Percentiles rank a stretch among this genome's conserved stretches.
phyloP scores from a whole-genome alignment of 148 eudicot species.

The Cornus suecica region DNA sequence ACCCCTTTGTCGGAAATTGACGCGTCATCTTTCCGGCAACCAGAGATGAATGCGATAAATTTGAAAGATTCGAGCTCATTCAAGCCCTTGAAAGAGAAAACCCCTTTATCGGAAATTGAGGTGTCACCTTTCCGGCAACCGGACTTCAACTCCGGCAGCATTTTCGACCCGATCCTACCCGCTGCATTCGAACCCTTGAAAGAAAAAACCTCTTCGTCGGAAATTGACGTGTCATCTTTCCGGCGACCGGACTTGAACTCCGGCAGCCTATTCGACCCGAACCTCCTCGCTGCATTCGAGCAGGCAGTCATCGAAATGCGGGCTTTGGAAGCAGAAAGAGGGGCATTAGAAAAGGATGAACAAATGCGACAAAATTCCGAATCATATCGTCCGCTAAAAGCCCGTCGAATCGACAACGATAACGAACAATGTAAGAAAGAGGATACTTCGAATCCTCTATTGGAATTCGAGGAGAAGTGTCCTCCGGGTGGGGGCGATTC shows the following conservation, averaged over 20 bases:
- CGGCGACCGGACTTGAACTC: slow-evolving; percentile 68
- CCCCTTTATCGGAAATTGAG: neutral
- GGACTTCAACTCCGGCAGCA: too few relatives aligned
- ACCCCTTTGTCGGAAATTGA: slow-evolving; percentile 40
- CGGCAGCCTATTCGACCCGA: slow-evolving; percentile 64
- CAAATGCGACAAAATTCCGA: slow-evolving; percentile 19
- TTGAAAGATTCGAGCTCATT: neutral
- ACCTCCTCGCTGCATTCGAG: slow-evolving; percentile 58
- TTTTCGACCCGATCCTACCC: too few relatives aligned
- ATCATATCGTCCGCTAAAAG: slow-evolving; percentile 27
- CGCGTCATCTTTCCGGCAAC: slow-evolving; percentile 40
- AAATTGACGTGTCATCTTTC: slow-evolving; percentile 36
- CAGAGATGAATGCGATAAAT: slow-evolving; percentile 44
- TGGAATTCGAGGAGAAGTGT: slow-evolving; percentile 55
- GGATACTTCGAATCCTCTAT: slow-evolving; percentile 16
- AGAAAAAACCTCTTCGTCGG: slow-evolving; percentile 25
- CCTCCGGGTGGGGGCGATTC: slow-evolving; percentile 62
- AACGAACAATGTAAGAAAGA: neutral
- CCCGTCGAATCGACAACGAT: slow-evolving; percentile 29
- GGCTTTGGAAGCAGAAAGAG: slow-evolving; percentile 41
- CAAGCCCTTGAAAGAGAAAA: neutral
- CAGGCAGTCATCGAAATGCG: slow-evolving; percentile 53
- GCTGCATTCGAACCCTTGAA: neutral
- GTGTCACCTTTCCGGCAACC: too few relatives aligned
- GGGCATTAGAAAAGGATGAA: slow-evolving; percentile 17